A percentile compares a stretch with the other conserved stretches of the same genome.
These are phyloP conservation scores for Diaporthe sp. DNA, from an alignment of 2,329 filamentous ascomycete species.

Conservation along the genomic window DNA sequence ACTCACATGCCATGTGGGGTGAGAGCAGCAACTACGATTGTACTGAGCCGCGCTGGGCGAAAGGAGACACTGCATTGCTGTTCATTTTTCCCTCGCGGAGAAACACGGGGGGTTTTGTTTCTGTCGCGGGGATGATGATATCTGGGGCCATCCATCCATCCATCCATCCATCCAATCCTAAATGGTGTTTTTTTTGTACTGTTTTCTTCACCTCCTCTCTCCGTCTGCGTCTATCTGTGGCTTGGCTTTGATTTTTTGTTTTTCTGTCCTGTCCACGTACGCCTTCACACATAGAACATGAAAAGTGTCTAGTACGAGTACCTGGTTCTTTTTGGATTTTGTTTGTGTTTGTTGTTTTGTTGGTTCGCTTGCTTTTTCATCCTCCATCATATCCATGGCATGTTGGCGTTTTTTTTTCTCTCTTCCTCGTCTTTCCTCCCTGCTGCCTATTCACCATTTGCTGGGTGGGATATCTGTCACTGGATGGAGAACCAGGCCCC, in stretches of 20 bases:
- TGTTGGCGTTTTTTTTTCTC: slow-evolving; percentile 12
- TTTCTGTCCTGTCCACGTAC: not conserved
- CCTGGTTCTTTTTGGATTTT: not conserved
- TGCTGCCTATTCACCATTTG: no score
- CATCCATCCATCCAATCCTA: not conserved
- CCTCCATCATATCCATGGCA: slow-evolving; percentile 15
- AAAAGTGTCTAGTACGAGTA: slow-evolving; percentile 20
- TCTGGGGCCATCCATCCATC: not conserved
- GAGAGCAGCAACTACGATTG: not conserved
- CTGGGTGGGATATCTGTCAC: no score
- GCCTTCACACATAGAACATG: slow-evolving; percentile 20
- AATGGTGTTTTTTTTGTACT: not conserved
- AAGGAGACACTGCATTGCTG: not conserved
- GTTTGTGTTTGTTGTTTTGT: not conserved
- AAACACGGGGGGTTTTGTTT: not conserved
- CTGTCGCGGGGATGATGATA: not conserved
- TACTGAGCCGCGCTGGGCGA: not conserved
- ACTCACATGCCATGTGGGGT: not conserved
- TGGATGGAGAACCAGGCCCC: not conserved
- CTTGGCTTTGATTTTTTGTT: not conserved
- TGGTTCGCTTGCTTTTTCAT: not conserved
- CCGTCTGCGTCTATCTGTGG: not conserved
- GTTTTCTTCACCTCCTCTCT: not conserved
- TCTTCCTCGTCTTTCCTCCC: no score
- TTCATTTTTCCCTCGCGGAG: not conserved